Evolutionary conservation across 2,329 filamentous ascomycete species (phyloP).

Genomic region (Sporothrix pallida): DNA sequence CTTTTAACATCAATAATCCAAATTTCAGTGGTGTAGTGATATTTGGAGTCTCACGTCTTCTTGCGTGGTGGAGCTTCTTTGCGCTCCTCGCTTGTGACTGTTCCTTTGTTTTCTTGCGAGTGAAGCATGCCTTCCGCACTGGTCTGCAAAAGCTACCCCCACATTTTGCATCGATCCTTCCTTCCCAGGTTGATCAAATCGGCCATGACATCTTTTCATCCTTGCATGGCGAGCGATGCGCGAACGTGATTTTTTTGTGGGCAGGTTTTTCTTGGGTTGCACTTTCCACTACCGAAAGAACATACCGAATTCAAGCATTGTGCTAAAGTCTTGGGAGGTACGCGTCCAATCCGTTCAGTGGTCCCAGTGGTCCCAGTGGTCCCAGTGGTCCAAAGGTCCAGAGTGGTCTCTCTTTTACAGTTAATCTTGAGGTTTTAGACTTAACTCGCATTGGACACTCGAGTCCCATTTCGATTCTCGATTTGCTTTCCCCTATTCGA

Average conservation of each 20-base stretch:
- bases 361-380: not conserved
- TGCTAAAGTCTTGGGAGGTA: not conserved
- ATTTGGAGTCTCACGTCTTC: too few species aligned
- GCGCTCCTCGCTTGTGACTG: too few species aligned
- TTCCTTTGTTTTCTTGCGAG: not conserved
- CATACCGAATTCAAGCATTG: constrained; percentile 1
- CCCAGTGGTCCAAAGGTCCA: too few species aligned
- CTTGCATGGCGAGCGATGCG: not conserved
- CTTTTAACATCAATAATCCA: too few species aligned
- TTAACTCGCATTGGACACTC: not conserved
- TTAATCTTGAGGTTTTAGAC: not conserved
- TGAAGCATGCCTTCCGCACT: not conserved
- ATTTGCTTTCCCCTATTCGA: too few species aligned
- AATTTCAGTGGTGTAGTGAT: too few species aligned
- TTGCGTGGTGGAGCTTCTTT: too few species aligned
- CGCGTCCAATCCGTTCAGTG: not conserved
- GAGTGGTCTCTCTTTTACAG: too few species aligned
- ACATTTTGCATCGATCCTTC: constrained; percentile 22
- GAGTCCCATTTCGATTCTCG: not conserved
- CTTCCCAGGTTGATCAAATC: constrained; percentile 23
- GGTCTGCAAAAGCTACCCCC: not conserved
- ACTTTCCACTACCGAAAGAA: constrained; percentile 13
- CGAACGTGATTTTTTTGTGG: not conserved
- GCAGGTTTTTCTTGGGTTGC: not conserved
- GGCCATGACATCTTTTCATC: not conserved